Base-by-base conservation (phyloP, 192 early-diverging fungal genomes). In the Chytriomyces sp. region DNA sequence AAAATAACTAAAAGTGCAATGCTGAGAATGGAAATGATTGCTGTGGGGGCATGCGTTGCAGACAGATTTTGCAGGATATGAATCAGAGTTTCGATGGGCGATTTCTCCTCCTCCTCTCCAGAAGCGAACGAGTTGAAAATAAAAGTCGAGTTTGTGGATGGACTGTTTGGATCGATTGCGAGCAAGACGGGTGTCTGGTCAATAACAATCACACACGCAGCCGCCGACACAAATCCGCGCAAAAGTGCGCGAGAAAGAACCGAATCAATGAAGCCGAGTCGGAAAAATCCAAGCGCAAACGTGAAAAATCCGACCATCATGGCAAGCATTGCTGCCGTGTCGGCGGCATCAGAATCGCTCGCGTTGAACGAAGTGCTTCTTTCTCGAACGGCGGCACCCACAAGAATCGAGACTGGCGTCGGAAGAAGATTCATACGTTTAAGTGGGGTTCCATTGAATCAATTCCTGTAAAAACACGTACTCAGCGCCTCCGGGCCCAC, bases 231-330 rank as follows among this genome's bases (percentile, higher is more conserved):
- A 77, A 99, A 99, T 16, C 98, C 98, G 8, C 96, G 89, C 61
- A 99, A 79, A n/a, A 98, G 82, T 6, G 97, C 94, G 67, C 95
- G 91, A 9, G 93, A 95, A 72, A 99, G 89, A 48, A 99, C 91
- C 24, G 96, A 97, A 81, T 99, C 98, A 50, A 99, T 79, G 79
- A 99, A 99, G n/a, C 98, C 98, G 16, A 99, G 87, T 45, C 98
- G 90, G 80, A 99, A 94, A 83, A 98, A 92, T 8, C 98, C 98
- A 75, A 99, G 83, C 26, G 92, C 81, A 81, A 96, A 96, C 5
- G 96, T 97, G 71, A 98, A 94, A 9, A 96, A 64, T 6, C 98
- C 98, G n/a, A 97, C 93, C 82, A 96, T 91, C 9, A 98, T 83
- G 2, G 89, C 53, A 5, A 89, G 90, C 72, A 98, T 82, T 49